Base-by-base conservation (phyloP, 768 basidiomycete species). In the Omphalotus guepiniiformis region DNA sequence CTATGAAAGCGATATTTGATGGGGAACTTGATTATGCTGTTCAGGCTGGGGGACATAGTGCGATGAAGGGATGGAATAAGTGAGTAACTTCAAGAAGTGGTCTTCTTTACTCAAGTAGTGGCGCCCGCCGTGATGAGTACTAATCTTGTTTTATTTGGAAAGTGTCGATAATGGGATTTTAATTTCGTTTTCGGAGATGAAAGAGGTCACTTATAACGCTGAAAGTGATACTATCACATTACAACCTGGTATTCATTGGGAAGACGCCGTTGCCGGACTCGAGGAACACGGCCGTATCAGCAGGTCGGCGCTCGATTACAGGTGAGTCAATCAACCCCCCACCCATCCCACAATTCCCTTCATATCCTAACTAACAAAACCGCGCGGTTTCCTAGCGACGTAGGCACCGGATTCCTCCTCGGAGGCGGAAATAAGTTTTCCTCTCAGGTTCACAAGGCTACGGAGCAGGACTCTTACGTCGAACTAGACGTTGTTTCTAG, bases 371-470 rank as follows among this genome's bases (percentile, higher is more conserved):
- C 12, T 34, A 6, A 21, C 16, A 7, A 19, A n/a, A n/a, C n/a
- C n/a, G n/a, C n/a, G n/a, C n/a, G 6, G 26, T 23, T 22, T 49
- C 18, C 12, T 45, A 72, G 70, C 19, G 66, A 68, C 54, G 67
- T 73, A 16, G 72, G 71, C 16, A 69, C 69, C 1, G 73, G 72
- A 3, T 56, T 74, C 21, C 66, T 75, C 16, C 63, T 73, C 15
- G 73, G 73, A 11, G 72, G 73, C 6, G 73, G 73, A 12, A 50
- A 71, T 3, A 72, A 65, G 42, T 73, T 63, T 53, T 56, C 74
- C 1, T 63, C 68, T 26, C 62, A 67, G 3, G 62, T 3, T 62
- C 67, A 47, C 53, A 67, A 45, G 73, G 73, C 16, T 73, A 63
- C 55, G 69, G 66, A 8, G 59, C 68, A 2, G 72, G 72, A 52